Evolutionary conservation across 768 basidiomycete genomes (phyloP), one percentile per base, ranked within the genome.

Genomic region (Hygrocybe punicea): DNA sequence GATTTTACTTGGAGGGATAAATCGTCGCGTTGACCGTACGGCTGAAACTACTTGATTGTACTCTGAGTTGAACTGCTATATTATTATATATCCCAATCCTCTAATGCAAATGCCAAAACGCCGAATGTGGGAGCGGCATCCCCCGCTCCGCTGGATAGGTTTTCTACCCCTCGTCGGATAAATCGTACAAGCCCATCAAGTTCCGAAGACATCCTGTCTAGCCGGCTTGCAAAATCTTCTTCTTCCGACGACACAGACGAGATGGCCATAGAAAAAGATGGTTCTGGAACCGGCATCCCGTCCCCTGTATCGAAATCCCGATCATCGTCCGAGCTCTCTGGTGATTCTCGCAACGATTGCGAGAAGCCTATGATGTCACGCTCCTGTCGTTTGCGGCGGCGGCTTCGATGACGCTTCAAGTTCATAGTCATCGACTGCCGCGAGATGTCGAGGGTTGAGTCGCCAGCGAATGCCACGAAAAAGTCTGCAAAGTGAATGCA

Each of bases 111-210:
- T 9, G 88, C 86, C 51, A 92, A 73, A 33, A 89, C 78, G 1
- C 82, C 85, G 65, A 89, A 91, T 1, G 84, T 75, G 25, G 84
- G 68, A 11, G 85, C 82, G 24, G 78, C 81, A 51, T 85, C 84
- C 16, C 78, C 77, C n/a, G 74, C 68, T 1, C 85, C 84, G 39
- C 81, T 81, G 11, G 85, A 85, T 21, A 91, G 72, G 62, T 75
- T 83, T 67, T 92, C 91, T 6, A 85, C 82, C 0, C 86, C 86
- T 25, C 87, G 73, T 44, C 86, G 71, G 5, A 91, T 65, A 66
- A 88, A 88, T 36, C 84, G 73, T 21, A 91, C 85, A 34, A 91
- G 71, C 21, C 83, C 82, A 65, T 91, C 87, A 48, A 91, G 71
- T 65, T 91, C 89, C 2, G 68, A 69, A 9, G 84, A 81, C 78